Percentiles rank a stretch among this genome's conserved stretches.
Conservation (phyloP, 495 filamentous ascomycete species). For the Aspergillus olivimuriae region DNA sequence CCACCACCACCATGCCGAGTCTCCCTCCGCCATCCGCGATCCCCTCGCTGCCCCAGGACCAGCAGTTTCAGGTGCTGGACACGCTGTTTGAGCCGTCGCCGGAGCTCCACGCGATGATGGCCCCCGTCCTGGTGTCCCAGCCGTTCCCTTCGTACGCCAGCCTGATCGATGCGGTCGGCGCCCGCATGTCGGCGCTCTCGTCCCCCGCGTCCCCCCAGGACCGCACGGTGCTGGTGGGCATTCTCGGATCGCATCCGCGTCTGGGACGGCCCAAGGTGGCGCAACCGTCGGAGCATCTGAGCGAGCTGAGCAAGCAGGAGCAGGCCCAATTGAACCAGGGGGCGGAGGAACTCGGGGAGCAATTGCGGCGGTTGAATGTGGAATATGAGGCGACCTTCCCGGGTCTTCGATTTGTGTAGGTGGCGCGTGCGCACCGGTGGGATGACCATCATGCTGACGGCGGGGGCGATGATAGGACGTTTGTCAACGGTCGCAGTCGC, state of each 20-base stretch:
- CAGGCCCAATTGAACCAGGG: constrained; percentile 64
- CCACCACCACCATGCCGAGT: constrained; percentile 6
- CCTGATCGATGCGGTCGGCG: constrained; percentile 53
- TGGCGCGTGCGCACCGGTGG: background rate
- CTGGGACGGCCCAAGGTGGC: constrained; percentile 61
- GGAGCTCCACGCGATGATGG: constrained; percentile 63
- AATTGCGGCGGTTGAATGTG: constrained; percentile 52
- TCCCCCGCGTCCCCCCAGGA: constrained; percentile 41
- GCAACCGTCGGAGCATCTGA: constrained; percentile 47
- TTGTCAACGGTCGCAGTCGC: constrained; percentile 77
- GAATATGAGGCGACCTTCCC: constrained; percentile 82
- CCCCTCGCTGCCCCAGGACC: constrained; percentile 46
- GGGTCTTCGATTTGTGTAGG: constrained; percentile 79
- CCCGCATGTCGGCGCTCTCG: constrained; percentile 48
- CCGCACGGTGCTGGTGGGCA: constrained; percentile 53
- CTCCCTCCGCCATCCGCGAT: constrained; percentile 50
- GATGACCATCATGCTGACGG: too few relatives aligned
- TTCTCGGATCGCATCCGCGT: constrained; percentile 82
- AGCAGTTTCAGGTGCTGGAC: constrained; percentile 62
- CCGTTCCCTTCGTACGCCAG: constrained; percentile 55
- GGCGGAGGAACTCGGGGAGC: constrained; percentile 47
- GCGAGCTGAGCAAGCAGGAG: constrained; percentile 68
- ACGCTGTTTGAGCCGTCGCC: constrained; percentile 80
- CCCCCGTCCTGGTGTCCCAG: constrained; percentile 57
- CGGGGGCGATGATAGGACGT: constrained; percentile 49